Evolutionary conservation across 208 protist species (phyloP), one percentile per base, ranked within the genome.

Genomic region (Lotmaria passim): DNA sequence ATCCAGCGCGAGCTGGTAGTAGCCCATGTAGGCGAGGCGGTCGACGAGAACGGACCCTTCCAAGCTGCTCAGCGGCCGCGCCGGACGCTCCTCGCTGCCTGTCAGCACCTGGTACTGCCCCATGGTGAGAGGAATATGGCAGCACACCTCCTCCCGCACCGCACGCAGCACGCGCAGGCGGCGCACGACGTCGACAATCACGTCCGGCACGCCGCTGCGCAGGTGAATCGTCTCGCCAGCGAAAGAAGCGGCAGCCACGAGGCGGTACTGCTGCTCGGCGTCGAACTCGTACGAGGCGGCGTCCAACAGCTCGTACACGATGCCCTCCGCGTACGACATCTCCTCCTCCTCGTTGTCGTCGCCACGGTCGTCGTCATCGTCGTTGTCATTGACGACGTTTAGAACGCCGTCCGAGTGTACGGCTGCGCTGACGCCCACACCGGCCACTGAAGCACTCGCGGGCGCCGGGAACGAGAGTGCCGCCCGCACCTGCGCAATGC

Each of bases 1-100:
- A 52, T 79, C 73, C 33, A 89, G 63, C 14, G 79, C 83, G n/a
- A 83, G 64, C 43, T 81, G 79, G 59, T 79, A 83, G 60, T 72
- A 59, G 15, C 73, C 66, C 8, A 74, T 14, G 24, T 69, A 75
- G 21, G 61, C 33, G 19, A 89, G 71, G 0, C 79, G 79, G 26
- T 85, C 83, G 36, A 85, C 51, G 14, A 89, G 66, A 17, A 85
- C 69, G 12, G 52, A 64, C 23, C 68, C 73, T 65, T 89, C 83
- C 23, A 31, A 31, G 19, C 60, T 43, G 51, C 30, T 50, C 51
- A 75, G 69, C 53, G 15, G 48, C 39, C 61, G 64, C 39, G 69
- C 43, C 47, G 50, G 43, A 31, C 56, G 68, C 60, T 66, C 53
- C 47, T 63, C 34, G 55, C 28, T 48, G 15, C 70, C 76, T 0